Evolutionary conservation across 2,329 filamentous ascomycete species (phyloP), one percentile per base, ranked within the genome.

Genomic region (Sarocladiaceae sp.): DNA sequence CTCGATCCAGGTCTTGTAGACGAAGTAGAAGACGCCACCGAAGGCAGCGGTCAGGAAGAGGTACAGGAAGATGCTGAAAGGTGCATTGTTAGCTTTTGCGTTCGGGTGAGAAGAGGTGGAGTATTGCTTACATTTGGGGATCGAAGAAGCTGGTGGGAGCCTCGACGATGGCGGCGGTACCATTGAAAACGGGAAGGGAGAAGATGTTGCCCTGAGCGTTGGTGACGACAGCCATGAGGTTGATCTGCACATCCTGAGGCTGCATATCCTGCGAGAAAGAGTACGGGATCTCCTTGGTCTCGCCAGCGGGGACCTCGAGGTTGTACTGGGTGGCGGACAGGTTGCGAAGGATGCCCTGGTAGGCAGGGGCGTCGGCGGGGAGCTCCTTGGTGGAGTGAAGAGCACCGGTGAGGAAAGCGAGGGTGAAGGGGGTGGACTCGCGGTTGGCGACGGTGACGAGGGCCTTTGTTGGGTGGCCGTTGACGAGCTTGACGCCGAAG

Each of bases 1-100:
- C 64, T 91, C 89, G 72, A 99, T 88, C 91, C 93, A 97, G 64
- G 93, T 96, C 77, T 87, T 94, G 83, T 99, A 99, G 75, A 97
- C 90, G 72, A 96, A 96, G 83, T 93, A 97, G 68, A 87, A 82
- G 51, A 86, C 90, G 56, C 88, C 91, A 58, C 74, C 83, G 68
- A 96, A 95, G 57, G 79, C 82, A 56, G 80, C 85, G 51, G 86
- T 77, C 62, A 99, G 87, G 77, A 97, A 86, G 67, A 96, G 79
- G 78, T 97, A 97, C 57, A 99, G 84, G 84, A 99, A 99, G 75
- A 97, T 90, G 67, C 94, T 97, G 52, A 13, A 1, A 3, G 1
- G 1, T 4, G n/a, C n/a, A 50, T 18, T 47, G 53, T 54, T 37
- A 53, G 37, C 12, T 33, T 33, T 15, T 33, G 29, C 29, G 29